Evolutionary conservation across 352 stramenopile species (phyloP), one percentile per base, ranked within the genome.

Genomic region (Pythium dissimile): DNA sequence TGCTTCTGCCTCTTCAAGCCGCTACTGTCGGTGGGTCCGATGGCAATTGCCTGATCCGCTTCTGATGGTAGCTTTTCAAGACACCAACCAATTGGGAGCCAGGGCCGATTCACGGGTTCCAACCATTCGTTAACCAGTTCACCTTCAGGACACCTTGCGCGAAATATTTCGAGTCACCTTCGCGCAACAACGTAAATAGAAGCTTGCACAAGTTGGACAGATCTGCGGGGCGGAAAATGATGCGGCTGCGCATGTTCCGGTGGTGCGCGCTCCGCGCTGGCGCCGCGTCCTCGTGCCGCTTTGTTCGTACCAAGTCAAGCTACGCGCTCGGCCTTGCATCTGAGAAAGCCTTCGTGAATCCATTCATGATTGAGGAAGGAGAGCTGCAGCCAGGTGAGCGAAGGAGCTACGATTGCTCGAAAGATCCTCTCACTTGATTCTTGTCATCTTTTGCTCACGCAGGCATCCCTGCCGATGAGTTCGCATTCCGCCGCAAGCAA

Each of bases 391-490:
- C 80, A 50, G 75, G 77, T 86, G 37, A 5, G 43, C 32, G 23
- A n/a, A 16, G 18, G 18, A 23, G 31, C 34, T 23, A 43, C 32
- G 34, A 18, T 26, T 6, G 38, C 38, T n/a, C n/a, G n/a, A n/a
- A n/a, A n/a, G n/a, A n/a, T n/a, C n/a, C n/a, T n/a, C n/a, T n/a
- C n/a, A n/a, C n/a, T n/a, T n/a, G n/a, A n/a, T n/a, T n/a, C n/a
- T n/a, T n/a, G n/a, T n/a, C n/a, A n/a, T n/a, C n/a, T n/a, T 9
- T 21, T 3, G 12, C 2, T 44, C 3, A 32, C 16, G 20, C 53
- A 88, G 78, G 76, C 8, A 46, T 92, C 12, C 73, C 77, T 6
- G 71, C 76, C 1, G 62, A 64, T 9, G 84, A 94, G 45, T 91
- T 94, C 63, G 65, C 75, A 50, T 64, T 75, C 16, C 84, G 84